Base-by-base conservation (phyloP, 2,329 filamentous ascomycete genomes). In the Neocucurbitaria cava region DNA sequence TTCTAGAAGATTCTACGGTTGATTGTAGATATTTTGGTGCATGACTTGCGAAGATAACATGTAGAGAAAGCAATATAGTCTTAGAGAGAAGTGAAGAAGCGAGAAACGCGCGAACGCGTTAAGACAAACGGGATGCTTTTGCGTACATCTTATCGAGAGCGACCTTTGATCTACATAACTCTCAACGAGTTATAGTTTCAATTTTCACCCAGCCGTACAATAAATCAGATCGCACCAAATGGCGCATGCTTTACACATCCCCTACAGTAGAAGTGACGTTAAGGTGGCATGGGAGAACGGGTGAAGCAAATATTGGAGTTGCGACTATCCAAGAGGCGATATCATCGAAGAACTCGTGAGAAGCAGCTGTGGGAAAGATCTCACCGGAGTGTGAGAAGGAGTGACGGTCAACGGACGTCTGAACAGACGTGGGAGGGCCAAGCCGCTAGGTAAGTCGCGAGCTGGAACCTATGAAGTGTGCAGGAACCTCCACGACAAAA, bases 391-490 rank as follows among this genome's bases (percentile, higher is more conserved):
- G 7, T 26, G 17, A 44, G n/a, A 31, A 41, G 31, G 28, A 44
- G 39, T 40, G 21, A 18, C n/a, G 17, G 41, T 45, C n/a, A 42
- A 42, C 39, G 18, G 39, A 49, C 38, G 38, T 49, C 38, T 45
- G 41, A 40, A 30, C 31, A 24, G 24, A 36, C n/a, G 28, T 3
- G 23, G 39, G 41, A 46, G 45, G 23, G 43, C 48, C 43, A 50
- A 50, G 23, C 5, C 41, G 41, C 40, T 51, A 44, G 20, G 26
- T 30, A 44, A 33, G 26, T 30, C 26, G 26, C 20, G 31, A 39
- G 21, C 23, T 10, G 18, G 18, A 49, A 10, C 45, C 17, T 31
- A 3, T 18, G 5, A 15, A 9, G 13, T 23, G 24, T 6, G 17
- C 35, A 43, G 11, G 30, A 36, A 18, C 10, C 17, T n/a, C 21